phyloP scores from a whole-genome alignment of 257 asterid genomes.

The Solanum okadae region DNA sequence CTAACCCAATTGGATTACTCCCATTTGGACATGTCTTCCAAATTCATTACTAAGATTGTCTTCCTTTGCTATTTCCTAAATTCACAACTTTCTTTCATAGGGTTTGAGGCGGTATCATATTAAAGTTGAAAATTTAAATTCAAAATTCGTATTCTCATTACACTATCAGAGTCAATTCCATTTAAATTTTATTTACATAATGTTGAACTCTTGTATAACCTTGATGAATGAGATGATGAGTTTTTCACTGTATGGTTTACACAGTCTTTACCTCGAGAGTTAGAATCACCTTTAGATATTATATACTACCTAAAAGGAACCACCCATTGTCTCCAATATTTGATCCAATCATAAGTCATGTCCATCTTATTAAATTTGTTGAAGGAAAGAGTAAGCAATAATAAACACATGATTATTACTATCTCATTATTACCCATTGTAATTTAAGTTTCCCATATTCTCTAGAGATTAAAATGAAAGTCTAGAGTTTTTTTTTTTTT shows the following conservation, averaged over 20 bases:
- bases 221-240: neutral
- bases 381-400: neutral
- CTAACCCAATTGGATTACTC: neutral
- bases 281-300: no score
- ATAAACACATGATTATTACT: neutral
- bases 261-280: accelerated
- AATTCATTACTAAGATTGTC: neutral
- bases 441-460: neutral
- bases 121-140: neutral
- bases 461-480: neutral
- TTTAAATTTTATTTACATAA: neutral
- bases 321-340: neutral
- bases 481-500: neutral
- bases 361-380: neutral
- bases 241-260: neutral
- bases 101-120: no score
- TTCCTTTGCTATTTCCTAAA: neutral
- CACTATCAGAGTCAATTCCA: neutral
- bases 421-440: neutral
- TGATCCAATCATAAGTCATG: neutral
- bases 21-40: neutral
- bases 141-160: neutral
- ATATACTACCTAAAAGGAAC: neutral
- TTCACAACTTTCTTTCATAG: neutral
- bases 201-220: accelerated